Evolutionary conservation across 441 rosid species (phyloP).

Genomic region (Kokia cookei): DNA sequence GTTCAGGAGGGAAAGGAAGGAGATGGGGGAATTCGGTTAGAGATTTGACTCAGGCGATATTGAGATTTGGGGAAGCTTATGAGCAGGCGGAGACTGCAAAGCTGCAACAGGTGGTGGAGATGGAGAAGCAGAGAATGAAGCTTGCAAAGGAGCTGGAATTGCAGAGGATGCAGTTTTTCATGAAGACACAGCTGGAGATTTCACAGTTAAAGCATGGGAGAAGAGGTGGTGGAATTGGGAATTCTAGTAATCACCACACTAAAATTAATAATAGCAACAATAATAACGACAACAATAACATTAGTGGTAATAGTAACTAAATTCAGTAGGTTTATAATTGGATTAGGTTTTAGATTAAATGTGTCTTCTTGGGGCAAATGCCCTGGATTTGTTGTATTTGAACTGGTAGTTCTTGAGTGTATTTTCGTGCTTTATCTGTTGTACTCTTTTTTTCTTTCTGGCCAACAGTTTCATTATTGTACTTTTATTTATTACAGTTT

Average conservation of each 20-base stretch:
- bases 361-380: constrained; percentile 14
- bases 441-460: not conserved
- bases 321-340: constrained; percentile 3
- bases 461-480: constrained; percentile 1
- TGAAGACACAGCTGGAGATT: constrained; percentile 50
- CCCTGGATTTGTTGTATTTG: constrained; percentile 11
- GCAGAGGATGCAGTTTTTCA: constrained; percentile 62
- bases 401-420: not conserved
- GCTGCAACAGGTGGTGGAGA: constrained; percentile 53
- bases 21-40: constrained; percentile 42
- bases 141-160: constrained; percentile 55
- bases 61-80: constrained; percentile 51
- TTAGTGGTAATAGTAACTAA: constrained; percentile 40
- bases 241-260: constrained; percentile 31
- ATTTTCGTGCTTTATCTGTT: not conserved
- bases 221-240: constrained; percentile 25
- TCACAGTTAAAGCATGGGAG: constrained; percentile 50
- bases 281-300: constrained; percentile 14
- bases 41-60: constrained; percentile 42
- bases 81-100: constrained; percentile 59
- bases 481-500: not conserved
- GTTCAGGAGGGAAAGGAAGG: constrained; percentile 17
- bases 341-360: constrained; percentile 10
- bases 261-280: constrained; percentile 28
- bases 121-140: constrained; percentile 76